Conservation (phyloP, 2,329 filamentous ascomycete species). For the Aspergillus fischeri region DNA sequence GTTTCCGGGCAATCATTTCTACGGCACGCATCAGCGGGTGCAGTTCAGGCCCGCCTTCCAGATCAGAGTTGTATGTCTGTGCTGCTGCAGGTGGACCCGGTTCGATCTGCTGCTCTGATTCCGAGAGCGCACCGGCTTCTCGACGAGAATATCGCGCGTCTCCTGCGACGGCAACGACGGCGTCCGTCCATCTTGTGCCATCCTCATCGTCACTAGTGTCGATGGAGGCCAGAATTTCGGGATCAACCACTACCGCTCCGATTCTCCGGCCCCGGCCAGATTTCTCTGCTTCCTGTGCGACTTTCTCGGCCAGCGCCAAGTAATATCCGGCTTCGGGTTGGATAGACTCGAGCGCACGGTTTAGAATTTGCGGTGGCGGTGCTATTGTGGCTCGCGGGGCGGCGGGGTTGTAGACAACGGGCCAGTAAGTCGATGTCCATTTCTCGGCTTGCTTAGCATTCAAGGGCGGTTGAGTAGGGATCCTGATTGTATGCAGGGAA, state of each 20-base stretch:
- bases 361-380: conserved; percentile 38
- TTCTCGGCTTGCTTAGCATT: conserved; percentile 37
- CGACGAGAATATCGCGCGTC: conserved; percentile 38
- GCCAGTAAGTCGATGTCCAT: conserved; percentile 42
- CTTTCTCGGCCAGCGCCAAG: conserved; percentile 35
- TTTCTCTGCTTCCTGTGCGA: conserved; percentile 36
- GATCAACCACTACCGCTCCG: conserved; percentile 45
- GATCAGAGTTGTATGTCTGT: conserved; percentile 27
- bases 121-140: conserved; percentile 24
- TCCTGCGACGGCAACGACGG: conserved; percentile 42
- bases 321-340: conserved; percentile 36
- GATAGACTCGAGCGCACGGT: conserved; percentile 31
- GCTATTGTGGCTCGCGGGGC: conserved; percentile 40
- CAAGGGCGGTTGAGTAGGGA: conserved; percentile 41
- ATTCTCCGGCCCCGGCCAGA: conserved; percentile 37
- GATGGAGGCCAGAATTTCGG: conserved; percentile 28
- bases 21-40: conserved; percentile 45
- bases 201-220: conserved; percentile 16
- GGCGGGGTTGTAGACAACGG: conserved; percentile 43
- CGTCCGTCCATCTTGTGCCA: conserved; percentile 27
- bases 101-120: conserved; percentile 16
- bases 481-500: conserved; percentile 27
- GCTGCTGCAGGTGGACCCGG: conserved; percentile 22
- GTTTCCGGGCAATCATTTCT: conserved; percentile 40
- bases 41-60: conserved; percentile 42